Base-by-base conservation (phyloP, 106 monocot genomes). In the Gastrodia elata region DNA sequence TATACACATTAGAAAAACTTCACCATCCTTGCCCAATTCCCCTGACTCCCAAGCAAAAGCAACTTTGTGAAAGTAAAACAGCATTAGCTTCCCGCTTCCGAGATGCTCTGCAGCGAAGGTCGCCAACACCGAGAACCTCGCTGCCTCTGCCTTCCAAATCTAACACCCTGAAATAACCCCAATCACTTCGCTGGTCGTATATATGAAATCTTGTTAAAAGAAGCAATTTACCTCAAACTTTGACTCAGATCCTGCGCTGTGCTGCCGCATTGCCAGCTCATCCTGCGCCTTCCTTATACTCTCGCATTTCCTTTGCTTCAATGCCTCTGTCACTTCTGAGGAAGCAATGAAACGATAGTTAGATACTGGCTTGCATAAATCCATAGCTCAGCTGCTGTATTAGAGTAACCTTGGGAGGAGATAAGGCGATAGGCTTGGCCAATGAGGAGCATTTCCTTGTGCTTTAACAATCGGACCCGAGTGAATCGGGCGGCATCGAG, bases 51-150 rank as follows among this genome's bases (percentile, higher is more conserved):
- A n/a, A n/a, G n/a, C n/a, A n/a, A n/a, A n/a, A n/a, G n/a, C n/a
- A n/a, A n/a, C n/a, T n/a, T n/a, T n/a, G n/a, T n/a, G n/a, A n/a
- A n/a, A n/a, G n/a, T n/a, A n/a, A n/a, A n/a, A n/a, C n/a, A n/a
- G n/a, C n/a, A n/a, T n/a, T n/a, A n/a, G n/a, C n/a, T 80, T 32
- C 38, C 77, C 20, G 58, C 69, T 70, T 97, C 96, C 32, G 77
- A 82, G 49, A 97, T 97, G 81, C 92, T 97, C 49, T 90, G 87
- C 81, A 97, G 65, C 8, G 88, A 87, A 26, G 96, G 96, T 8
- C 83, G 82, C 96, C 96, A 97, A 1, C 93, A 90, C 48, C 84
- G 76, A 7, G 71, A 41, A 41, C 4, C 41, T 26, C 40, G 22
- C 69, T 74, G 39, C 82, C 64, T 58, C 39, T 72, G 68, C 30